Percentiles rank a stretch among this genome's conserved stretches.
Conservation (phyloP, 2,329 filamentous ascomycete genomes). For the Salinomyces thailandicus region DNA sequence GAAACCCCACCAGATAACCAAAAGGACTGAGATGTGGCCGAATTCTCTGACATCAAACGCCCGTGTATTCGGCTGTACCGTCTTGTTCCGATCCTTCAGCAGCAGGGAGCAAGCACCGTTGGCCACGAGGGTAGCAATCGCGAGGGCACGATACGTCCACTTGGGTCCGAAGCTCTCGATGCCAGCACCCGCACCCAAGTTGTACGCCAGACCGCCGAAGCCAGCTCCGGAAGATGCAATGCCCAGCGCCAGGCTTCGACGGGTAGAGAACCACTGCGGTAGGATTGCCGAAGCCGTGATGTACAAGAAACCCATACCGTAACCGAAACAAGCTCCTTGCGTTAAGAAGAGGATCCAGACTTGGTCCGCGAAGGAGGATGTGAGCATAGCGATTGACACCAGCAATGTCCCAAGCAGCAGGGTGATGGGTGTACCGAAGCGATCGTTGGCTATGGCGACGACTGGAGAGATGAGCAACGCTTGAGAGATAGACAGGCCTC, state of each 20-base stretch:
- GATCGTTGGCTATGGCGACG: conserved; percentile 15
- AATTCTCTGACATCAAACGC: conserved; percentile 29
- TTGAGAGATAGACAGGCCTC: conserved; percentile 28
- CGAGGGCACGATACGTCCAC: conserved; percentile 35
- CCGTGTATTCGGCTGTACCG: conserved; percentile 24
- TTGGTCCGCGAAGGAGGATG: conserved; percentile 43
- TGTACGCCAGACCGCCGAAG: conserved; percentile 43
- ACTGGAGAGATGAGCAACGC: conserved; percentile 27
- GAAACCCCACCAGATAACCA: conserved; percentile 35
- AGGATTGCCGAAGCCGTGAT: conserved; percentile 52
- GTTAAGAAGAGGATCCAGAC: conserved; percentile 7
- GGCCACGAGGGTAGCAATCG: conserved; percentile 19
- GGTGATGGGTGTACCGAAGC: conserved; percentile 51
- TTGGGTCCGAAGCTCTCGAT: conserved; percentile 23
- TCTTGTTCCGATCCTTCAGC: conserved; percentile 24
- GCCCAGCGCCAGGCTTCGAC: conserved; percentile 46
- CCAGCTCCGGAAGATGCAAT: conserved; percentile 45
- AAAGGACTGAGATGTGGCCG: conserved; percentile 23
- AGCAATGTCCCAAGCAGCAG: conserved; percentile 55
- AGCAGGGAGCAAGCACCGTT: conserved; percentile 20
- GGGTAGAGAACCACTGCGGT: conserved; percentile 52
- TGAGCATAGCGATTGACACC: conserved; percentile 53
- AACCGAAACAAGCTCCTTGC: conserved; percentile 29
- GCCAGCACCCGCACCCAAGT: conserved; percentile 26
- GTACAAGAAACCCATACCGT: conserved; percentile 52